Conservation (phyloP, 331 rosid species). For the Rosa hybrid region DNA sequence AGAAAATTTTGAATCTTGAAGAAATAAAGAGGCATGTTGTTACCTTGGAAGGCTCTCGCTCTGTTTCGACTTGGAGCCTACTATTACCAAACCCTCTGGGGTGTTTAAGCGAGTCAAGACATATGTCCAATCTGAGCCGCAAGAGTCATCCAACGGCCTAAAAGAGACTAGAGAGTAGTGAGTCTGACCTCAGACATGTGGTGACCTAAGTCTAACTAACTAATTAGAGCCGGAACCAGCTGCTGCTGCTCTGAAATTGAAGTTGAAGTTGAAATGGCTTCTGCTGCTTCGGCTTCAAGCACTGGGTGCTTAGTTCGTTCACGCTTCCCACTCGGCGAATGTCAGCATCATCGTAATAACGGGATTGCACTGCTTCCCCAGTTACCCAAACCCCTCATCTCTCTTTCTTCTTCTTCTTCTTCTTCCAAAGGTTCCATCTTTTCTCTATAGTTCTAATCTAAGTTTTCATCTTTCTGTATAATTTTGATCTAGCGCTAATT, state of each 20-base stretch:
- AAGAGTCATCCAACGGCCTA: not conserved
- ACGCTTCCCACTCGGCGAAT: not conserved
- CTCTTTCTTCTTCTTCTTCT: constrained; percentile 8
- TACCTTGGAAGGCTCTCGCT: no score
- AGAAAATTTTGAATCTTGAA: no score
- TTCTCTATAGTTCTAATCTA: not conserved
- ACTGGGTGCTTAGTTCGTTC: not conserved
- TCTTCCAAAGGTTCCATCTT: constrained; percentile 2
- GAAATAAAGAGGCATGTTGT: no score
- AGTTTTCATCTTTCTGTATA: not conserved
- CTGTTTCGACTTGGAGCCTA: no score
- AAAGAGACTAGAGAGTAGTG: no score
- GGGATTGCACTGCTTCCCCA: not conserved
- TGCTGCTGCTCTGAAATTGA: not conserved
- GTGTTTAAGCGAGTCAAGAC: no score
- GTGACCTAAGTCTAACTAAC: not conserved
- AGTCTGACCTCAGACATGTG: no score
- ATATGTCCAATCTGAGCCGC: constrained; percentile 2
- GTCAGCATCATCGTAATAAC: not conserved
- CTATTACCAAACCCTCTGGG: no score
- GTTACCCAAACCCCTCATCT: not conserved
- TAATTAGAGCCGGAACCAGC: not conserved
- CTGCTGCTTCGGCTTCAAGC: not conserved
- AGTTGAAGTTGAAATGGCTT: constrained; percentile 12
- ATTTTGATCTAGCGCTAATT: no score